Percentiles rank a stretch among this genome's conserved stretches.
phyloP scores from a whole-genome alignment of 768 basidiomycete species.

The Suillus brevipes region DNA sequence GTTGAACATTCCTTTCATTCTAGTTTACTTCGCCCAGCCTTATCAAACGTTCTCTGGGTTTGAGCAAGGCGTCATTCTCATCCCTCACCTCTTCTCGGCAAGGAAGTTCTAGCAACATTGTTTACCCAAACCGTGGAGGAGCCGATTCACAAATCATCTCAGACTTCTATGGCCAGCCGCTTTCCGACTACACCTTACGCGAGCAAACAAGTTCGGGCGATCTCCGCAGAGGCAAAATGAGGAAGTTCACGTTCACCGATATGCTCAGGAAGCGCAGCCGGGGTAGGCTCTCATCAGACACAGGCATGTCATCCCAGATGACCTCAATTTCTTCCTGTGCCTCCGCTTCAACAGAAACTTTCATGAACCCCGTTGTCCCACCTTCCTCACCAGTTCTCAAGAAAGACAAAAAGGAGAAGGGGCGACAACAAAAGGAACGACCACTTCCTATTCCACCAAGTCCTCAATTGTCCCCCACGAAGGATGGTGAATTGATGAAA shows the following conservation, averaged over 20 bases:
- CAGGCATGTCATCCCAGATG: neutral
- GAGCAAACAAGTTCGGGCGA: constrained; percentile 47
- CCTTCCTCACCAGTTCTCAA: constrained; percentile 21
- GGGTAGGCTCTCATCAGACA: constrained; percentile 38
- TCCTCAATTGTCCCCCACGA: constrained; percentile 20
- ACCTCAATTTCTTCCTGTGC: constrained; percentile 3
- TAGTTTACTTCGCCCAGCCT: constrained; percentile 13
- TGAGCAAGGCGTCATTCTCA: constrained; percentile 34
- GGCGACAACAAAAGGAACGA: constrained; percentile 19
- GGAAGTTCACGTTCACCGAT: constrained; percentile 32
- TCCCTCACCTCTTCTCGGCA: constrained; percentile 38
- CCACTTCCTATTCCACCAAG: constrained; percentile 25
- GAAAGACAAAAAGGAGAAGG: constrained; percentile 37
- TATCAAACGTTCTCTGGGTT: constrained; percentile 23
- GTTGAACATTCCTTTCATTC: constrained; percentile 6
- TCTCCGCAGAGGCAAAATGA: constrained; percentile 33
- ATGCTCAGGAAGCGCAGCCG: constrained; percentile 43
- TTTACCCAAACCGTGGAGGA: constrained; percentile 23
- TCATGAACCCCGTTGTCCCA: constrained; percentile 14
- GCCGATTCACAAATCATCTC: constrained; percentile 31
- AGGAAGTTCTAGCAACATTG: constrained; percentile 33
- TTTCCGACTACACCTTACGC: constrained; percentile 35
- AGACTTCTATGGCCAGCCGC: constrained; percentile 31
- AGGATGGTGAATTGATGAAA: constrained; percentile 21
- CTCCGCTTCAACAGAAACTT: constrained; percentile 1